Conservation (phyloP, 192 early-diverging fungal species). For the Powellomyces hirtus region DNA sequence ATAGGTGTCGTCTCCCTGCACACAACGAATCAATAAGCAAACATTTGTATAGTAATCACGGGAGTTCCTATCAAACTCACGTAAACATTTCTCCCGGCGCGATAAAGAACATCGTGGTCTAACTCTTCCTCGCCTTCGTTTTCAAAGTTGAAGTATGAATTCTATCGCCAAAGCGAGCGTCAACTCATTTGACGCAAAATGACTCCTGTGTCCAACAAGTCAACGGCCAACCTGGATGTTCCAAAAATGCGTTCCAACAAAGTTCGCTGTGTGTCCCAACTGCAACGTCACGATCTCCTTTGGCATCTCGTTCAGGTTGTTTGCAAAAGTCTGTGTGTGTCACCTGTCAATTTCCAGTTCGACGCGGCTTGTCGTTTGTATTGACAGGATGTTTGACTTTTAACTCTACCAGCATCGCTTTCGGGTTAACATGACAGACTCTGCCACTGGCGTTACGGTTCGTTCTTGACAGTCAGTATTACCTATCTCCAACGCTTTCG, state of each 20-base stretch:
- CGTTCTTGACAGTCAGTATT: too few relatives aligned
- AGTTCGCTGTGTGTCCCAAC: constrained; percentile 83
- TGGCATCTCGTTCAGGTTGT: constrained; percentile 15
- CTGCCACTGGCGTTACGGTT: too few relatives aligned
- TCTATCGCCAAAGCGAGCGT: too few relatives aligned
- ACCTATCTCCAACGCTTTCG: too few relatives aligned
- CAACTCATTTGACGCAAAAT: not conserved
- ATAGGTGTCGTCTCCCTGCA: constrained; percentile 63
- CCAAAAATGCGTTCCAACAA: constrained; percentile 91
- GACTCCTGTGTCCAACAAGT: not conserved
- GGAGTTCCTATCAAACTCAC: constrained; percentile 13
- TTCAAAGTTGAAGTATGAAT: constrained; percentile 5
- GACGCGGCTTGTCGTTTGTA: too few relatives aligned
- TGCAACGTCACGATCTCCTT: constrained; percentile 88
- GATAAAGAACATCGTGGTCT: constrained; percentile 23
- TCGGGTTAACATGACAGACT: too few relatives aligned
- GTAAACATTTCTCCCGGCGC: constrained; percentile 1
- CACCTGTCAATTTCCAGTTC: too few relatives aligned
- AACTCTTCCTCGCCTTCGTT: constrained; percentile 6
- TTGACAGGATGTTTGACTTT: too few relatives aligned
- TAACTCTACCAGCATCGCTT: too few relatives aligned
- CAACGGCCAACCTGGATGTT: constrained; percentile 70
- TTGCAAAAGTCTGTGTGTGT: too few relatives aligned
- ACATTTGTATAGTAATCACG: too few relatives aligned
- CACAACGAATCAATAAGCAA: too few relatives aligned